Evolutionary conservation across 306 rosid species (phyloP).

Genomic region (Begonia masoniana): DNA sequence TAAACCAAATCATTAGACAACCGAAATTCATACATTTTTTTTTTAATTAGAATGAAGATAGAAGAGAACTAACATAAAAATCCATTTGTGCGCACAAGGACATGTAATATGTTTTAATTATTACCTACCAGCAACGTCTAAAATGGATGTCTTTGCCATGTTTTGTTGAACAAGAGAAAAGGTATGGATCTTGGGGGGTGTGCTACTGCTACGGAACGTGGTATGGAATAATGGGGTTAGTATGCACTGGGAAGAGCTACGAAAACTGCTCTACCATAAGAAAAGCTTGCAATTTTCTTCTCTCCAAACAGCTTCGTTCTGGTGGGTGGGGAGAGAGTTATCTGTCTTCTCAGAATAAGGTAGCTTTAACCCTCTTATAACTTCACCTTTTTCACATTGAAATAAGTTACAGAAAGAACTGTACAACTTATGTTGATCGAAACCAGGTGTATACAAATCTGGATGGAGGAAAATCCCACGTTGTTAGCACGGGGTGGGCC

Average conservation of each 20-base stretch:
- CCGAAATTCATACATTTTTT: background rate
- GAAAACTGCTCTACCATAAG: constrained; percentile 27
- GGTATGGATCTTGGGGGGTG: constrained; percentile 79
- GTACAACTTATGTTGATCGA: background rate
- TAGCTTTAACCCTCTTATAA: background rate
- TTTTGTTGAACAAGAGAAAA: background rate
- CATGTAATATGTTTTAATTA: too few species aligned
- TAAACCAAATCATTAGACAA: too few species aligned
- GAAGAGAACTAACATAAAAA: too few species aligned
- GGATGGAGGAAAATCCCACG: constrained; percentile 36
- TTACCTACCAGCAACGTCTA: too few species aligned
- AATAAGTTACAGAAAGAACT: background rate
- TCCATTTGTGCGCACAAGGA: too few species aligned
- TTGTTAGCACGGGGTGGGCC: constrained; percentile 66
- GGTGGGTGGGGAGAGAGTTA: constrained; percentile 88
- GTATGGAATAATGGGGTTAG: constrained; percentile 61
- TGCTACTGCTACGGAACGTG: constrained; percentile 73
- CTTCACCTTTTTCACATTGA: background rate
- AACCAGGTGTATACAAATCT: constrained; percentile 53
- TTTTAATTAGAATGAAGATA: background rate
- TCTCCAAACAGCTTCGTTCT: constrained; percentile 40
- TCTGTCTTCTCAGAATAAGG: constrained; percentile 50
- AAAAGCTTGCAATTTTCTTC: constrained; percentile 49
- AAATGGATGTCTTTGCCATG: too few species aligned
- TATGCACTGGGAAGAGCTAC: constrained; percentile 32